Percentiles rank a stretch among this genome's conserved stretches.
These are phyloP conservation scores for Trichosanthes cucumerina DNA, from an alignment of 306 rosid species.

Conservation along the genomic window DNA sequence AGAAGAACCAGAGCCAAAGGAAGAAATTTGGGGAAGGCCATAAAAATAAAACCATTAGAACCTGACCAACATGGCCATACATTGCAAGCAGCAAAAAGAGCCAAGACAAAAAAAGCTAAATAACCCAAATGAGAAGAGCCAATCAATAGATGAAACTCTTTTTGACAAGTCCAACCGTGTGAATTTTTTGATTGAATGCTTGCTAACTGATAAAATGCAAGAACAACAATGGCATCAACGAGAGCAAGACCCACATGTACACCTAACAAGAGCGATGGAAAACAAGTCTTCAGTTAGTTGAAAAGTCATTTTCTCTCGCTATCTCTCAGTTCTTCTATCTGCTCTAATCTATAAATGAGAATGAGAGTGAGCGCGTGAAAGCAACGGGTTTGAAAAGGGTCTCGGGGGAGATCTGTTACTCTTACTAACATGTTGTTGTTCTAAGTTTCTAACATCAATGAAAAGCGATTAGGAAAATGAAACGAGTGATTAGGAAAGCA, in stretches of 20 bases:
- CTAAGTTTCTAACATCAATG: no score
- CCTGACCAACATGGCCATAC: slow-evolving; percentile 77
- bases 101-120: slow-evolving; percentile 47
- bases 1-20: no score
- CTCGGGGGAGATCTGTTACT: slow-evolving; percentile 25
- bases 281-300: no score
- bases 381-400: slow-evolving; percentile 20
- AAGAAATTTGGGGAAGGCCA: no score
- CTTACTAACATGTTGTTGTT: no score
- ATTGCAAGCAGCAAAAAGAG: slow-evolving; percentile 59
- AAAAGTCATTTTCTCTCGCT: slow-evolving; percentile 11
- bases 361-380: background rate
- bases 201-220: no score
- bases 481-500: background rate
- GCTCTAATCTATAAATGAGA: background rate
- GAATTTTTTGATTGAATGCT: no score
- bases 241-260: no score
- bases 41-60: slow-evolving; percentile 71
- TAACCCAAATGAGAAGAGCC: slow-evolving; percentile 82
- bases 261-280: no score
- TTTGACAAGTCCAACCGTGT: no score
- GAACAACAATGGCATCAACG: no score
- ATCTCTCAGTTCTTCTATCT: slow-evolving; percentile 1
- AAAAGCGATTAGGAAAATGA: no score
- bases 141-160: slow-evolving; percentile 79